Conservation (phyloP, 139 green algal species). For the Volvox africanus region DNA sequence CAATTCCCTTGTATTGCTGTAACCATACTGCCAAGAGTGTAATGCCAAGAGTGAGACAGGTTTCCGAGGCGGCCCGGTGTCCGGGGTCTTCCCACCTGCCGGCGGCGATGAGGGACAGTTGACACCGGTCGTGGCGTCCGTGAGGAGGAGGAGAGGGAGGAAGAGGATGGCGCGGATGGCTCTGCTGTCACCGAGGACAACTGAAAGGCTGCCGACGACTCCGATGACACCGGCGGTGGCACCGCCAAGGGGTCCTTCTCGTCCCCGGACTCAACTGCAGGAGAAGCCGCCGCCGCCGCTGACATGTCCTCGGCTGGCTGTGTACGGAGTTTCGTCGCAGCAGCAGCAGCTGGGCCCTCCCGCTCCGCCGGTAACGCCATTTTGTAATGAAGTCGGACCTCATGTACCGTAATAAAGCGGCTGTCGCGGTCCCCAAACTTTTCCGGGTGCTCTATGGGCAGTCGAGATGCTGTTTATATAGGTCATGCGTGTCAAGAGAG, state of each 20-base stretch:
- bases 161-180: no score
- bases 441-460: conserved; percentile 53
- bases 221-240: not conserved
- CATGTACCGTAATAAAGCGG: conserved; percentile 63
- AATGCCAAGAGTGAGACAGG: no score
- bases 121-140: no score
- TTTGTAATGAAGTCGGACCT: conserved; percentile 77
- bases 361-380: not conserved
- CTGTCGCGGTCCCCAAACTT: conserved; percentile 73
- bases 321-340: not conserved
- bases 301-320: not conserved
- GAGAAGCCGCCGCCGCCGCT: not conserved
- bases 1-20: no score
- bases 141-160: no score
- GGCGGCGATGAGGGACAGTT: no score
- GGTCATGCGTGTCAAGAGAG: no score
- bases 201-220: not conserved
- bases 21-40: no score
- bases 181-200: no score
- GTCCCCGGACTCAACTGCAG: not conserved
- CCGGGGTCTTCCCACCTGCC: no score
- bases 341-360: not conserved
- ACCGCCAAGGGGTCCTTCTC: not conserved
- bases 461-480: no score
- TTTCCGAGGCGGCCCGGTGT: no score